Conservation (phyloP, 2,329 filamentous ascomycete species). For the Penicillium sp. region DNA sequence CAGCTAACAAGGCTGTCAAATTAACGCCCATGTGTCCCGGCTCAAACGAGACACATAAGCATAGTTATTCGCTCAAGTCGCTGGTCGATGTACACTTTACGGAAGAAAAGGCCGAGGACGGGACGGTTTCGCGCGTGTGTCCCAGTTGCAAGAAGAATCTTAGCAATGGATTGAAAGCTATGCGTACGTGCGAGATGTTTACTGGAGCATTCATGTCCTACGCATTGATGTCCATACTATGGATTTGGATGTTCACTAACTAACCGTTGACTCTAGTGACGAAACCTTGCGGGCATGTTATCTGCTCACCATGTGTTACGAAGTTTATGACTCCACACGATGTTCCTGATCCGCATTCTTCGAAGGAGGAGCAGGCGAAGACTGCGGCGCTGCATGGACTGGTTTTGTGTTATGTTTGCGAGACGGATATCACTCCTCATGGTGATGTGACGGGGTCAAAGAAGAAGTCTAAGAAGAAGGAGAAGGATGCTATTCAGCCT, state of each 20-base stretch:
- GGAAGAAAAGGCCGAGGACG: conserved; percentile 67
- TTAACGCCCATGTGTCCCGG: conserved; percentile 76
- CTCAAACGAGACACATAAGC: conserved; percentile 68
- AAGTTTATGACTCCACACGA: conserved; percentile 75
- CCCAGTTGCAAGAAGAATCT: conserved; percentile 85
- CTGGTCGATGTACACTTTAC: conserved; percentile 79
- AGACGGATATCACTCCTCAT: conserved; percentile 68
- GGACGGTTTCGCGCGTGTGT: conserved; percentile 63
- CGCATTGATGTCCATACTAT: too few relatives aligned
- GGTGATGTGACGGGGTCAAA: conserved; percentile 33
- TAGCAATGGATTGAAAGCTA: conserved; percentile 80
- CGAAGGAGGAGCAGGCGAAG: conserved; percentile 54
- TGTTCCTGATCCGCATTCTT: conserved; percentile 65
- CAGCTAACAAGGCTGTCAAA: conserved; percentile 68
- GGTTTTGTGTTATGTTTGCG: conserved; percentile 84
- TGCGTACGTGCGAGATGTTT: conserved; percentile 53
- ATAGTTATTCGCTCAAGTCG: conserved; percentile 77
- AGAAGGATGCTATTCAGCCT: conserved; percentile 63
- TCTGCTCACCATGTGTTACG: conserved; percentile 83
- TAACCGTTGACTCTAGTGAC: conserved; percentile 58
- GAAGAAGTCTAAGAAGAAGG: conserved; percentile 45
- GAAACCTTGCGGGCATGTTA: conserved; percentile 88
- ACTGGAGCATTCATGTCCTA: not conserved
- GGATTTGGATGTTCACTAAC: conserved; percentile 9
- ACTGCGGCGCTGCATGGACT: conserved; percentile 47